Evolutionary conservation across 2,329 filamentous ascomycete species (phyloP).

Genomic region (Sporothrix mexicana): DNA sequence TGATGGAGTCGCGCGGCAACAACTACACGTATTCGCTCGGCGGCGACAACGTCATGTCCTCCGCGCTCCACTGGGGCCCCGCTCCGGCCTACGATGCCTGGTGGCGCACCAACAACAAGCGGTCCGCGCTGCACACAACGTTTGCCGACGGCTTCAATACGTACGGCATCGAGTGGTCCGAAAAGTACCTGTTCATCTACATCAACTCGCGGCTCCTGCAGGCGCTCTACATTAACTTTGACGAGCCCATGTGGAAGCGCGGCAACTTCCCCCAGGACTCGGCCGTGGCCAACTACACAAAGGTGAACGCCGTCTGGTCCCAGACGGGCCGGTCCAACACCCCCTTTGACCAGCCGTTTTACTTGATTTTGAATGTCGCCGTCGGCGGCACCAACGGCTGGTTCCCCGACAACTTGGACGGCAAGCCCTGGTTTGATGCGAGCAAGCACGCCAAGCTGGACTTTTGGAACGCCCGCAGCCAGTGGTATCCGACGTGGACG

Average conservation of each 20-base stretch:
- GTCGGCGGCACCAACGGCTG: conserved; percentile 82
- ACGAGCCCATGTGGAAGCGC: conserved; percentile 69
- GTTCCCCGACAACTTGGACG: conserved; percentile 74
- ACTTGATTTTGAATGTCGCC: conserved; percentile 75
- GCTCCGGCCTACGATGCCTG: conserved; percentile 74
- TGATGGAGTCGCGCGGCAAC: conserved; percentile 81
- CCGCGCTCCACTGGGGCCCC: conserved; percentile 83
- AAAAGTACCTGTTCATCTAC: conserved; percentile 88
- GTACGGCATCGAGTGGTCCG: conserved; percentile 83
- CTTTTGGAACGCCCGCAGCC: conserved; percentile 72
- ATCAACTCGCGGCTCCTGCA: conserved; percentile 80
- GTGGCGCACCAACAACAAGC: conserved; percentile 84
- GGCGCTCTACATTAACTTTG: conserved; percentile 79
- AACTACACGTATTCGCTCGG: conserved; percentile 77
- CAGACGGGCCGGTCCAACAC: conserved; percentile 65
- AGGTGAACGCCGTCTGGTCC: conserved; percentile 68
- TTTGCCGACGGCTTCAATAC: conserved; percentile 74
- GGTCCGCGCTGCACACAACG: conserved; percentile 73
- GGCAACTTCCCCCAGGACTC: conserved; percentile 68
- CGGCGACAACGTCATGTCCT: conserved; percentile 81
- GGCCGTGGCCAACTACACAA: conserved; percentile 65
- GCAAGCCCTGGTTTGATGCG: conserved; percentile 80
- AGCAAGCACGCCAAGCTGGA: conserved; percentile 71
- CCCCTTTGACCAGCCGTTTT: conserved; percentile 78
- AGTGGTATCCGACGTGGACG: conserved; percentile 76